Conservation (phyloP, 768 basidiomycete genomes). For the Boletus sp. region DNA sequence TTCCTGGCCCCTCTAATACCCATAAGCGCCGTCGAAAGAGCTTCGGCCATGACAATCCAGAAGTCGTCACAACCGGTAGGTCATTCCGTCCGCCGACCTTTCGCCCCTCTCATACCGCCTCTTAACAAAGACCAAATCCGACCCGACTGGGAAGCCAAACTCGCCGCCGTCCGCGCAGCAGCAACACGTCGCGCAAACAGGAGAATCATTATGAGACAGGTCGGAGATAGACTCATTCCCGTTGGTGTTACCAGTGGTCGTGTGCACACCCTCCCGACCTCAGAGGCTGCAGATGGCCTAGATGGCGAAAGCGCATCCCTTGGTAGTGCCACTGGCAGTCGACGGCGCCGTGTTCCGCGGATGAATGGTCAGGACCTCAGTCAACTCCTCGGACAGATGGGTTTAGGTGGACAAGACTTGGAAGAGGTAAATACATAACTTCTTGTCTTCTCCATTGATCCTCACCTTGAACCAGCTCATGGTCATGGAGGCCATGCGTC, state of each 20-base stretch:
- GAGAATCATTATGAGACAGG: conserved; percentile 97
- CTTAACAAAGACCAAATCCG: conserved; percentile 79
- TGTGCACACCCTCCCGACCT: conserved; percentile 61
- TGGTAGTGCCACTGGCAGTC: conserved; percentile 41
- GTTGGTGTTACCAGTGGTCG: conserved; percentile 93
- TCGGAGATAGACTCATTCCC: conserved; percentile 95
- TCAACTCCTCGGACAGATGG: conserved; percentile 60
- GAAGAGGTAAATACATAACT: conserved; percentile 69
- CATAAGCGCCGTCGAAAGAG: conserved; percentile 85
- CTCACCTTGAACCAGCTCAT: conserved; percentile 62
- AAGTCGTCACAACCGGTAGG: conserved; percentile 89
- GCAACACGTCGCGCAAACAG: conserved; percentile 94
- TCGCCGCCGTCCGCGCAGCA: conserved; percentile 92
- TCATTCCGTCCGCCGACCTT: conserved; percentile 6
- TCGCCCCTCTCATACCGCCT: conserved; percentile 9
- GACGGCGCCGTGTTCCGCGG: conserved; percentile 60
- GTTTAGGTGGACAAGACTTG: conserved; percentile 81
- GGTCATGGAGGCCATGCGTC: conserved; percentile 98
- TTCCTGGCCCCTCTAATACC: conserved; percentile 39
- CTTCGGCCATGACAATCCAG: conserved; percentile 79
- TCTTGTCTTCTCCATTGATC: conserved; percentile 23
- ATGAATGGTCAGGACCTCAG: conserved; percentile 55
- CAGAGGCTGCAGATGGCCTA: conserved; percentile 50
- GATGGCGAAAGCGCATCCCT: conserved; percentile 36
- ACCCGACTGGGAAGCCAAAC: conserved; percentile 96